Base-by-base conservation (phyloP, 2,329 filamentous ascomycete genomes). In the Microsporum canis region DNA sequence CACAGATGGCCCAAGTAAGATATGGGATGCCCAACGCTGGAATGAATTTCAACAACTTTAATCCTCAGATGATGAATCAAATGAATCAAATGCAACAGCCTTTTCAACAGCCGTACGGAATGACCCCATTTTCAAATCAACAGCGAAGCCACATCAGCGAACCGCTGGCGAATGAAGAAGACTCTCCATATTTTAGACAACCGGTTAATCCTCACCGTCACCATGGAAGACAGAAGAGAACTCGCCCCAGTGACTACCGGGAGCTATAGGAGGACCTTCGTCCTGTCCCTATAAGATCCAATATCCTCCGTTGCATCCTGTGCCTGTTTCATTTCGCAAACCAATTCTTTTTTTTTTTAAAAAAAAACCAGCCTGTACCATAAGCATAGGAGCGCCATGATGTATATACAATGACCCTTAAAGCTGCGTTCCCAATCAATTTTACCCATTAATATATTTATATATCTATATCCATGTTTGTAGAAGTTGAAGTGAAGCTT, bases 161-260 rank as follows among this genome's bases (percentile, higher is more conserved):
- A 17, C 78, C 80, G 10, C 76, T 79, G 62, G 80, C 81, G 1
- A 85, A 82, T 62, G 84, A 84, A 65, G 89, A 95, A 61, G 91
- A 95, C 62, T 89, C 91, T 63, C 89, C 94, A 5, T 99, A 99
- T 76, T 95, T 97, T 73, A 84, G 94, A 62, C 92, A 96, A 73
- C 94, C 94, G 0, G 89, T 97, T 64, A 99, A 99, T 71, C 92
- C 91, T 1, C 89, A 96, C 71, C 84, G 94, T 58, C 89, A 94
- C 71, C 87, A 91, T 73, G 89, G 91, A 70, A 84, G 88, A 68
- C 86, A 90, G 68, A 84, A 87, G 65, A 82, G 89, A 68, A 84
- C 89, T 60, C 83, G 94, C 60, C 91, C 91, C 8, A 94, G 89
- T 71, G 94, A 99, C 76, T 97, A 94, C 73, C 83, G 89, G 65